Evolutionary conservation across 1,284 basidiomycete genomes (phyloP).

Genomic region (Lignosus rhinocerotis): DNA sequence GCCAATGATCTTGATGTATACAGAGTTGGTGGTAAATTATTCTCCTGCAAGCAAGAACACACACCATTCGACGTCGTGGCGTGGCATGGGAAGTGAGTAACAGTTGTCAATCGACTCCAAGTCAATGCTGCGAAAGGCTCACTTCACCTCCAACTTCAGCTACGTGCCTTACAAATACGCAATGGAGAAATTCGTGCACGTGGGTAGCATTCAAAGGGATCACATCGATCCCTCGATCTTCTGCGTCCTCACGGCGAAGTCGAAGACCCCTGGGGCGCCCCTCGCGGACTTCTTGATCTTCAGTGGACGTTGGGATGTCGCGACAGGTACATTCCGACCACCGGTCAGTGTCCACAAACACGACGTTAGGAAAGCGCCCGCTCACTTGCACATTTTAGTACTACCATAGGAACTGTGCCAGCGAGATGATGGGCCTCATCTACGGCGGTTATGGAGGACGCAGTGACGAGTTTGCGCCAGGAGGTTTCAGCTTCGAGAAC

Average conservation of each 20-base stretch:
- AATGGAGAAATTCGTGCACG: constrained; percentile 63
- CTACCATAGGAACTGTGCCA: constrained; percentile 63
- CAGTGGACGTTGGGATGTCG: constrained; percentile 64
- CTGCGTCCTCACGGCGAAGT: constrained; percentile 64
- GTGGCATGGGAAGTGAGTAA: constrained; percentile 62
- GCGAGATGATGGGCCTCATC: constrained; percentile 63
- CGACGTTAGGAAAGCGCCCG: not conserved
- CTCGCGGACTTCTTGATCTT: constrained; percentile 66
- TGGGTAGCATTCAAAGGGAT: constrained; percentile 67
- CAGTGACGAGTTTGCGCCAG: constrained; percentile 61
- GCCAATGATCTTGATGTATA: constrained; percentile 2
- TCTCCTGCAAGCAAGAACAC: constrained; percentile 59
- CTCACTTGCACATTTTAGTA: constrained; percentile 38
- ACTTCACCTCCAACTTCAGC: constrained; percentile 33
- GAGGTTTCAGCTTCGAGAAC: constrained; percentile 60
- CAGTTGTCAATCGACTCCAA: too few relatives aligned
- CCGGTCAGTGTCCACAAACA: constrained; percentile 30
- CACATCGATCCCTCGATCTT: constrained; percentile 67
- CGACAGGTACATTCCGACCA: constrained; percentile 46
- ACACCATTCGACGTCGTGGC: constrained; percentile 77
- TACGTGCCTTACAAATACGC: constrained; percentile 76
- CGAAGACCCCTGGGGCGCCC: constrained; percentile 55
- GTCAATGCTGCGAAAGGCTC: too few relatives aligned
- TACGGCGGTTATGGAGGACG: constrained; percentile 61
- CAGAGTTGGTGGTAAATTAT: constrained; percentile 59